Evolutionary conservation across 495 filamentous ascomycete genomes (phyloP).

Genomic region (Tuber microsphaerosporum): DNA sequence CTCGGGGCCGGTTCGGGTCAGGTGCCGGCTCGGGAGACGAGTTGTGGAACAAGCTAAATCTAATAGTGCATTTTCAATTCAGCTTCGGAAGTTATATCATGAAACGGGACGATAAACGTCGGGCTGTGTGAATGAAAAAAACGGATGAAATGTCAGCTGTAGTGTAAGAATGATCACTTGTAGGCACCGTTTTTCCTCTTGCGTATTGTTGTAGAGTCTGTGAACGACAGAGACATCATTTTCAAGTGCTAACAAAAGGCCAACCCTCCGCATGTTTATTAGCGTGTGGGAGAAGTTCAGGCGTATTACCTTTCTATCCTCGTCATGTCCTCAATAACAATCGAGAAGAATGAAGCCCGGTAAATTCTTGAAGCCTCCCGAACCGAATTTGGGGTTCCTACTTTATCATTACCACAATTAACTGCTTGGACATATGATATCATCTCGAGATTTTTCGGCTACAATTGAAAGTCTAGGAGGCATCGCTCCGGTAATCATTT

Average conservation of each 20-base stretch:
- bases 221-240: neutral
- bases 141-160: neutral
- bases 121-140: neutral
- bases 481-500: neutral
- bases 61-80: neutral
- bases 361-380: neutral
- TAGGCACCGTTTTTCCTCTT: neutral
- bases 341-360: neutral
- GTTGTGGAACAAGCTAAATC: neutral
- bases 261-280: neutral
- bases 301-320: neutral
- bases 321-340: neutral
- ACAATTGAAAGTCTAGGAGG: neutral
- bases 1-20: neutral
- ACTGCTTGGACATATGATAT: neutral
- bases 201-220: neutral
- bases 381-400: neutral
- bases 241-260: neutral
- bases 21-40: neutral
- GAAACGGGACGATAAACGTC: neutral
- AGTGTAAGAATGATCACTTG: neutral
- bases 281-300: neutral
- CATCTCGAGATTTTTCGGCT: neutral
- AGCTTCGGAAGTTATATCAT: neutral
- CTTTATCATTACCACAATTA: neutral